Percentiles rank a stretch among this genome's conserved stretches.
These are phyloP conservation scores for Rutidosis leptorrhynchoides DNA, from an alignment of 129 eudicot genomes.

Conservation along the genomic window DNA sequence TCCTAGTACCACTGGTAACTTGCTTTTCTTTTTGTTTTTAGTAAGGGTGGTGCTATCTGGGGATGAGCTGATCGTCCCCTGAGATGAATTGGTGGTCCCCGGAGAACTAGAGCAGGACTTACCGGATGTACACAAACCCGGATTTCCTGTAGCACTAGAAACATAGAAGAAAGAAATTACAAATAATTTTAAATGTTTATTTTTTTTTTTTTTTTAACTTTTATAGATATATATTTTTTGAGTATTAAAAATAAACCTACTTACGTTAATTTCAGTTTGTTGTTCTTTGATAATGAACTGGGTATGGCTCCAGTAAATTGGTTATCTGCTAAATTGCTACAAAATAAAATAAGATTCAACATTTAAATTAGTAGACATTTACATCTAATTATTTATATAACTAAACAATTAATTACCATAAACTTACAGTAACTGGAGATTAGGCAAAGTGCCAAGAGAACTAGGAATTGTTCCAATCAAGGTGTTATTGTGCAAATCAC, in stretches of 20 bases:
- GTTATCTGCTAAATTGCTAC: slow-evolving; percentile 62
- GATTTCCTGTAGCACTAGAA: slow-evolving; percentile 56
- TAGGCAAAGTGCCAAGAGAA: slow-evolving; percentile 52
- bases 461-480: slow-evolving; percentile 51
- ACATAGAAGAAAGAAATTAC: background rate
- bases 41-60: slow-evolving; percentile 1
- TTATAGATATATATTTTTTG: background rate
- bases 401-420: background rate
- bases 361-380: background rate
- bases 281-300: slow-evolving; percentile 45
- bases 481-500: slow-evolving; percentile 65
- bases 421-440: slow-evolving; percentile 56
- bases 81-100: slow-evolving; percentile 5
- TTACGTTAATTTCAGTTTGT: slow-evolving; percentile 51
- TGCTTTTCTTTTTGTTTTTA: slow-evolving; percentile 33
- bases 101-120: slow-evolving; percentile 22
- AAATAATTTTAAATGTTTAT: background rate
- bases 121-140: slow-evolving; percentile 47
- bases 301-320: slow-evolving; percentile 61
- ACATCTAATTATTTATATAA: background rate
- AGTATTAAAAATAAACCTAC: background rate
- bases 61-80: slow-evolving; percentile 2
- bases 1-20: slow-evolving; percentile 37
- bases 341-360: background rate
- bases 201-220: background rate